Base-by-base conservation (phyloP, 495 filamentous ascomycete species). In the Mytilinidion resinicola region DNA sequence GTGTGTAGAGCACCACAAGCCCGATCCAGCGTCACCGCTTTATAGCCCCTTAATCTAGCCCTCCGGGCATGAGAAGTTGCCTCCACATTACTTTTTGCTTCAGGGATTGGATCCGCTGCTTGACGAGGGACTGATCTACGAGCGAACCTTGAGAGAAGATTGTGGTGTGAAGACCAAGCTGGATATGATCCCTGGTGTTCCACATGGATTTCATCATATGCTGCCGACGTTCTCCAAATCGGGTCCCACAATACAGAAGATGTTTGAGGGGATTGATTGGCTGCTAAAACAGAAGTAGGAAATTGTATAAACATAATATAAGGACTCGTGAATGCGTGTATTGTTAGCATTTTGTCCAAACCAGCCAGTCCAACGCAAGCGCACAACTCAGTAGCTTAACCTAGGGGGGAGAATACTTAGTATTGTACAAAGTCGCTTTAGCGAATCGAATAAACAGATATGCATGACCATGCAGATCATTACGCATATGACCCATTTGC, bases 21-120 rank as follows among this genome's bases (percentile, higher is more conserved):
- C 44, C 1, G 59, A 56, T 21, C 48, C 56, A 20, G 35, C 44
- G 11, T 48, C 37, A 8, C 53, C 37, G 20, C 33, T 51, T 9
- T 14, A 35, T 8, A 61, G 49, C 50, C 52, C 57, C 11, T 50
- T 60, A 0, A 12, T 57, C 35, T 57, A 53, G 57, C 57, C 62
- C 19, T 25, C 33, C 9, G 62, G 62, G 7, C 65, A 67, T 37
- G 58, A 60, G 25, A 37, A 43, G 3, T 54, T 75, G 8, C 75
- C 75, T 1, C 67, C 68, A 7, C 64, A 70, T 7, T 77, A 75
- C 62, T 67, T 80, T 52, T 68, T 55, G 42, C 14, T 55, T 33
- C 67, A 62, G 42, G 67, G 70, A 15, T 51, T 60, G 64, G 70
- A 72, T 53, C 70, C 69, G 12, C 46, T 72, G 42, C 44, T 69